phyloP scores from a whole-genome alignment of 495 filamentous ascomycete species.

The Melanomma pulvis-pyrius region DNA sequence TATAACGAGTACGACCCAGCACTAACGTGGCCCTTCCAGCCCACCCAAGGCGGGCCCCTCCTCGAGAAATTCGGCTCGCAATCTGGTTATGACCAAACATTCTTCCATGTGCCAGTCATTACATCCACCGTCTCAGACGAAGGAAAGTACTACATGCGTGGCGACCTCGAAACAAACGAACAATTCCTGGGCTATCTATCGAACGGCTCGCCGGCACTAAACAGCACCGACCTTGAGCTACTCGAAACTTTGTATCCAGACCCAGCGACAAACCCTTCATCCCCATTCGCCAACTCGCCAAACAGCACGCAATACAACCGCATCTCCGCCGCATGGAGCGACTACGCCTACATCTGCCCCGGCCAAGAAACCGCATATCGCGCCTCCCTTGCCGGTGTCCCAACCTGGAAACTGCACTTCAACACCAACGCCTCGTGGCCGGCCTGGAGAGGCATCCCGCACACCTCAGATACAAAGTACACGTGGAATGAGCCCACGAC shows the following conservation, averaged over 20 bases:
- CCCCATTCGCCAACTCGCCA: not conserved
- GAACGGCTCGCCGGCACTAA: slow-evolving; percentile 17
- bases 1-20: slow-evolving; percentile 6
- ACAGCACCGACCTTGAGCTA: not conserved
- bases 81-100: slow-evolving; percentile 21
- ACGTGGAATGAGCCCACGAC: slow-evolving; percentile 11
- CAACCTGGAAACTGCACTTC: slow-evolving; percentile 28
- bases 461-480: slow-evolving; percentile 17
- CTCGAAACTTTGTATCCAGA: slow-evolving; percentile 25
- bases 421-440: slow-evolving; percentile 13
- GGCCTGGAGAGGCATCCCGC: slow-evolving; percentile 10
- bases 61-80: slow-evolving; percentile 19
- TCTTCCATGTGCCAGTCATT: slow-evolving; percentile 18
- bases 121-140: slow-evolving; percentile 17
- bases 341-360: slow-evolving; percentile 30
- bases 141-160: slow-evolving; percentile 18
- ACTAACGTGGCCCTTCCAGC: slow-evolving; percentile 29
- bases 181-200: slow-evolving; percentile 7
- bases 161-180: slow-evolving; percentile 16
- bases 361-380: slow-evolving; percentile 16
- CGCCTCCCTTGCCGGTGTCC: not conserved
- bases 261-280: not conserved
- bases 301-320: slow-evolving; percentile 13
- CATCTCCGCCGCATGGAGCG: slow-evolving; percentile 20
- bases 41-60: slow-evolving; percentile 14